A percentile compares a stretch with the other conserved stretches of the same genome.
phyloP scores from a whole-genome alignment of 2,329 filamentous ascomycete species.

The Cladosporium austrohemisphaericum region DNA sequence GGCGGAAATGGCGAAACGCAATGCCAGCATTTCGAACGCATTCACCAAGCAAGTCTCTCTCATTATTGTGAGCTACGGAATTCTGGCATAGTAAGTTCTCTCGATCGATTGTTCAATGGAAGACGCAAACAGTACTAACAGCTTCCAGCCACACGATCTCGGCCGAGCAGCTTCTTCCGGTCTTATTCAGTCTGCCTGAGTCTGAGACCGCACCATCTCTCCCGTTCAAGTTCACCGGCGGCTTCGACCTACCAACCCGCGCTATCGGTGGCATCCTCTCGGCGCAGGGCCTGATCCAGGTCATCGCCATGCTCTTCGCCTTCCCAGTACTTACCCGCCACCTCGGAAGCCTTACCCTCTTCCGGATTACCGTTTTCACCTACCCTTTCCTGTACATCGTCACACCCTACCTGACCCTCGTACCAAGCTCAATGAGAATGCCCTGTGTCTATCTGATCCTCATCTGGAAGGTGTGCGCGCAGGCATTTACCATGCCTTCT shows the following conservation, averaged over 20 bases:
- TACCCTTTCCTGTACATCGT: slow-evolving; percentile 87
- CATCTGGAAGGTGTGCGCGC: slow-evolving; percentile 88
- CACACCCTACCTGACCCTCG: slow-evolving; percentile 82
- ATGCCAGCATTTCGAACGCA: slow-evolving; percentile 51
- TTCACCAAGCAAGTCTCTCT: slow-evolving; percentile 83
- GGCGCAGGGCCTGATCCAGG: slow-evolving; percentile 82
- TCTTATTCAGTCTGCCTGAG: slow-evolving; percentile 74
- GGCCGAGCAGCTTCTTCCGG: slow-evolving; percentile 88
- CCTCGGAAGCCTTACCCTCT: slow-evolving; percentile 75
- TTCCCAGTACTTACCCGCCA: slow-evolving; percentile 74
- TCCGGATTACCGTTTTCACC: slow-evolving; percentile 72
- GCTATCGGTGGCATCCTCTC: slow-evolving; percentile 85
- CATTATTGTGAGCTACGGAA: slow-evolving; percentile 85
- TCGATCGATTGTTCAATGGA: neutral
- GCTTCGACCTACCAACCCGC: slow-evolving; percentile 78
- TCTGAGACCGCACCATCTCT: slow-evolving; percentile 53
- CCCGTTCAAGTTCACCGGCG: slow-evolving; percentile 85
- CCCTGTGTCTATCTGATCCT: slow-evolving; percentile 72
- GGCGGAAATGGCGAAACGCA: slow-evolving; percentile 25
- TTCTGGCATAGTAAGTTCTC: slow-evolving; percentile 82
- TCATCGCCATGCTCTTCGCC: slow-evolving; percentile 78
- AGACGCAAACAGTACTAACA: neutral
- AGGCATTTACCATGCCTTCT: slow-evolving; percentile 86
- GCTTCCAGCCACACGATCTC: slow-evolving; percentile 82
- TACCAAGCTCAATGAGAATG: slow-evolving; percentile 69